These are phyloP conservation scores for Rhizopogon sp. DNA, from an alignment of 768 basidiomycete species.

Conservation along the genomic window DNA sequence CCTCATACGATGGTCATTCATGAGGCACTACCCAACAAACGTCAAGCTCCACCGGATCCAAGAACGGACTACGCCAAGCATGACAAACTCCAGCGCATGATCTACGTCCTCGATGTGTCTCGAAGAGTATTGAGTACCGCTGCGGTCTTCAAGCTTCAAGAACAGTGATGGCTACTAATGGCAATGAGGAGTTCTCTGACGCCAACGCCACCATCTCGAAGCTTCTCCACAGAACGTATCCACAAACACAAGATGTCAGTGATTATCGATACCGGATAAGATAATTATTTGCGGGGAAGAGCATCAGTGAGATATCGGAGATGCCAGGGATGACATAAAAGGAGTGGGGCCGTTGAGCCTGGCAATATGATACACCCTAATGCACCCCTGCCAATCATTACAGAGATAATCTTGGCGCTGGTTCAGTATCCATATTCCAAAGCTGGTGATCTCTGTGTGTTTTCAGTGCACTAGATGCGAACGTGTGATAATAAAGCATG, in stretches of 20 bases:
- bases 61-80: neutral
- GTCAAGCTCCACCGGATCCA: neutral
- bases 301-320: neutral
- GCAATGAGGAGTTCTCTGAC: neutral
- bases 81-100: neutral
- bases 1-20: neutral
- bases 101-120: neutral
- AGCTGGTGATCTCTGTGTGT: neutral
- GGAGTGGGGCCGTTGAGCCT: neutral
- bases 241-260: neutral
- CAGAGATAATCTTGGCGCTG: neutral
- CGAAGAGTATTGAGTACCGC: neutral
- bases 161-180: neutral
- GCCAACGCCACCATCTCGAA: neutral
- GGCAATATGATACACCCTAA: too few relatives aligned
- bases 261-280: constrained; percentile 8
- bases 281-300: neutral
- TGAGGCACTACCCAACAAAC: neutral
- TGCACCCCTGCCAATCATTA: neutral
- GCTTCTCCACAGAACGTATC: neutral
- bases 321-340: neutral
- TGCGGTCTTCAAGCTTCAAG: neutral
- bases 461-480: neutral
- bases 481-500: neutral
- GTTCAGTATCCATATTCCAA: too few relatives aligned